Percentiles rank a stretch among this genome's conserved stretches.
Conservation (phyloP, 2,329 filamentous ascomycete species). For the Hypoxylon sp. region DNA sequence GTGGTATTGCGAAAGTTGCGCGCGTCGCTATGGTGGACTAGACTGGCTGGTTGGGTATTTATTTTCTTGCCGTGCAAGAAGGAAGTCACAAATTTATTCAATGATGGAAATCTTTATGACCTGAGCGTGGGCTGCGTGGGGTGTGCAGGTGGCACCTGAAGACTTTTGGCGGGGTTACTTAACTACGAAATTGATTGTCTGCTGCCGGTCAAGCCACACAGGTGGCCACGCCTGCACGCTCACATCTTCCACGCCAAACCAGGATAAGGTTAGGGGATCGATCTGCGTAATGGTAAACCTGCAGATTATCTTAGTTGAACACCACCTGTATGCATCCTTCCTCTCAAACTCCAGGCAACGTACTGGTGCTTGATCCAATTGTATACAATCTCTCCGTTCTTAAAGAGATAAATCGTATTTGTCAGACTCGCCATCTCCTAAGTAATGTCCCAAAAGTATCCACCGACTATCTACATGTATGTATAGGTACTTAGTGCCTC, state of each 20-base stretch:
- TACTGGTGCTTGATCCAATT: too few relatives aligned
- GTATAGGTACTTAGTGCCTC: not conserved
- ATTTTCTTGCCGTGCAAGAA: conserved; percentile 20
- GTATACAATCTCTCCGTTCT: not conserved
- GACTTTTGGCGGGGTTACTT: conserved; percentile 43
- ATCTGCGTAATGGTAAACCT: conserved; percentile 1
- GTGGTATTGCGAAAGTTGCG: conserved; percentile 1
- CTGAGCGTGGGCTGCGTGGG: conserved; percentile 47
- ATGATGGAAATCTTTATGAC: conserved; percentile 45
- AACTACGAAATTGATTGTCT: not conserved
- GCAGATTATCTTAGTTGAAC: too few relatives aligned
- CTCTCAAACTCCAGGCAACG: too few relatives aligned
- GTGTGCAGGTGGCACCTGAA: conserved; percentile 37
- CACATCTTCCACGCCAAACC: not conserved
- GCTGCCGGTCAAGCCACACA: not conserved
- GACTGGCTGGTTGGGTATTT: conserved; percentile 17
- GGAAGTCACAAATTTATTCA: conserved; percentile 43
- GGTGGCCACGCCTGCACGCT: too few relatives aligned
- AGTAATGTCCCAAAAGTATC: not conserved
- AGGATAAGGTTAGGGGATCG: not conserved
- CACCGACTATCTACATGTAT: not conserved
- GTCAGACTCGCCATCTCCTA: not conserved
- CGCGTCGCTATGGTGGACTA: conserved; percentile 23
- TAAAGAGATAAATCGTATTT: not conserved
- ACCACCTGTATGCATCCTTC: too few relatives aligned